Evolutionary conservation across 495 filamentous ascomycete species (phyloP), one percentile per base, ranked within the genome.

Genomic region (Aspergillus mulundensis): DNA sequence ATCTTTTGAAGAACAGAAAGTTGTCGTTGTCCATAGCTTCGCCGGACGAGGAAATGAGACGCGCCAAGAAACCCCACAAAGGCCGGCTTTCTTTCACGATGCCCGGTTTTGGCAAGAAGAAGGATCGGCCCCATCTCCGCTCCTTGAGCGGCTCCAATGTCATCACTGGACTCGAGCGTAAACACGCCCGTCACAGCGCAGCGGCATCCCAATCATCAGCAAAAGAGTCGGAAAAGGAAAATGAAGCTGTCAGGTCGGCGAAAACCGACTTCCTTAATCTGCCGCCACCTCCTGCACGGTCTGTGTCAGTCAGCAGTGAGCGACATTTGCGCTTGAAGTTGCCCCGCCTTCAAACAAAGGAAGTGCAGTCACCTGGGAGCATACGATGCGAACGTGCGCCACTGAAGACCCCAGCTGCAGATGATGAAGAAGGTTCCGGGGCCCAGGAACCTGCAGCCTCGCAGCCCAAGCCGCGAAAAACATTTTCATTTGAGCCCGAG

Each of bases 341-440:
- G 20, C 71, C 74, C 14, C 70, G 69, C 50, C 62, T 77, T 7
- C 64, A 72, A 48, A 74, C 69, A 38, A 51, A 68, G n/a, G 60
- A 70, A 18, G 43, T 25, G 32, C 41, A 54, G 39, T 41, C 40
- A 44, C 19, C 45, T 8, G 25, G 25, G 25, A 36, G 12, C 21
- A 16, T 40, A 20, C 32, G 2, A 7, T 20, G 15, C 2, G 36
- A 39, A 16, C 19, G 7, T n/a, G 7, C 14, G n/a, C 39, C 51
- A 25, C 41, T 48, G 20, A 23, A 46, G 11, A 7, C 20, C 47
- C 48, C 45, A 60, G 38, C 23, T 24, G 24, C 40, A 20, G 20
- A 8, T 28, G 25, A 28, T 3, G 25, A n/a, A 15, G 23, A 38
- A 28, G 54, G 15, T 48, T 8, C 25, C 25, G 25, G 8, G 25